Base-by-base conservation (phyloP, 83 land plant species). In the Diphasiastrum complanatum region DNA sequence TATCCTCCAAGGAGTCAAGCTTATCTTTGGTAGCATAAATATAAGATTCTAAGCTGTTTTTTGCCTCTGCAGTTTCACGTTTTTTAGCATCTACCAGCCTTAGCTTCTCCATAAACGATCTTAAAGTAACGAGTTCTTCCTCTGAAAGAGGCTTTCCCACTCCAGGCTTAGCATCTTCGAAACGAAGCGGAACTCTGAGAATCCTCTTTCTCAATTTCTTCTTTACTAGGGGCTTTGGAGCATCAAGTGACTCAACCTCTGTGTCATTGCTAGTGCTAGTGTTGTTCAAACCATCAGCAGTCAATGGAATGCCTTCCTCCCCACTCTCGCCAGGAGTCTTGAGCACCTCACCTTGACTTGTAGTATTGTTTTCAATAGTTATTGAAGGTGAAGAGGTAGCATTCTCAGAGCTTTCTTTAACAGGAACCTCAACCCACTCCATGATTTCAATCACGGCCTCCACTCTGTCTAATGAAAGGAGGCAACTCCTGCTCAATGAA, bases 401-500 rank as follows among this genome's bases (percentile, higher is more conserved):
- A 58, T 81, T 81, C 30, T 73, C 81, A 59, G n/a, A n/a, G n/a
- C n/a, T n/a, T n/a, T 83, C 80, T 53, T 77, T 78, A 45, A 71
- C 80, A 54, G 90, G 90, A 46, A 91, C 85, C 38, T 91, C 95
- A 10, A 85, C 78, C 97, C 95, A 91, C 63, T 87, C 97, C 5
- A 82, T 52, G 43, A 87, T 71, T 65, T 91, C 95, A 61, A 91
- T 70, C 26, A 87, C 90, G 50, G 89, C 82, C 67, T 91, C 95
- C 59, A 87, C 97, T 38, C 83, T 75, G 61, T 91, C 97, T 62
- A 91, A 63, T 52, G 84, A 73, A 50, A 91, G 29, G 30, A 87
- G 25, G 26, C 97, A 95, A 73, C 97, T 87, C 68, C 97, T 81
- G 70, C 85, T 83, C 61, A 87, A 70, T 26, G 90, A 82, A 61